Percentiles rank a stretch among this genome's conserved stretches.
Evolutionary conservation across 2,329 filamentous ascomycete species (phyloP).

Genomic region (Xylaria arbuscula): DNA sequence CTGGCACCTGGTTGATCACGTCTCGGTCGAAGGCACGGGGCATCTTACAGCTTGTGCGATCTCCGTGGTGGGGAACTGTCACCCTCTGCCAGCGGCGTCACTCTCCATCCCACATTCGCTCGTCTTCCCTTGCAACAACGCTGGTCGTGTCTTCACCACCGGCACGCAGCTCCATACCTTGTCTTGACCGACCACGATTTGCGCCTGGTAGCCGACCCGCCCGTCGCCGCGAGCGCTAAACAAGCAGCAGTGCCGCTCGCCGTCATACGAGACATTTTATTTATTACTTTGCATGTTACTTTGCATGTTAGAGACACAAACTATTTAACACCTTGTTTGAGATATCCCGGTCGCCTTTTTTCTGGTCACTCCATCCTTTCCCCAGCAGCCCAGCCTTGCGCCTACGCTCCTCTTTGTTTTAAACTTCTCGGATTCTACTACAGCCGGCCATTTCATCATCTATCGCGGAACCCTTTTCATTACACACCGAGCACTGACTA

Average conservation of each 20-base stretch:
- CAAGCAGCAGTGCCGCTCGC: slow-evolving; percentile 43
- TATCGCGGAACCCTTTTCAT: slow-evolving; percentile 21
- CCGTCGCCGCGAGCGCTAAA: slow-evolving; percentile 50
- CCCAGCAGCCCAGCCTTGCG: slow-evolving; percentile 43
- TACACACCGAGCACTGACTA: slow-evolving; percentile 14
- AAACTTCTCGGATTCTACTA: slow-evolving; percentile 42
- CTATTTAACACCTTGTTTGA: slow-evolving; percentile 55
- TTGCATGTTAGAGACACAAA: slow-evolving; percentile 50
- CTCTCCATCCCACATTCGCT: slow-evolving; percentile 49
- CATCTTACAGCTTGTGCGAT: slow-evolving; percentile 55
- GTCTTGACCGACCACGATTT: slow-evolving; percentile 48
- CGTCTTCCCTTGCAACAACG: slow-evolving; percentile 36
- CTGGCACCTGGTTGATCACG: slow-evolving; percentile 50
- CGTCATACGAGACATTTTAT: slow-evolving; percentile 59
- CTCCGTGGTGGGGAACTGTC: slow-evolving; percentile 54
- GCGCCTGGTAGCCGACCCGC: slow-evolving; percentile 46
- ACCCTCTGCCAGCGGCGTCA: slow-evolving; percentile 51
- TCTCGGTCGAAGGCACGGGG: slow-evolving; percentile 52
- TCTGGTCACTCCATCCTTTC: slow-evolving; percentile 44
- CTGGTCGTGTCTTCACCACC: slow-evolving; percentile 44
- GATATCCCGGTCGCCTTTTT: slow-evolving; percentile 46
- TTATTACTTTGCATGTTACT: slow-evolving; percentile 48
- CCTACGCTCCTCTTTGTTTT: slow-evolving; percentile 42
- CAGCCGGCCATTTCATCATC: slow-evolving; percentile 13
- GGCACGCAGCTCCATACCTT: slow-evolving; percentile 46